These are phyloP conservation scores for Hymenoscyphus linearis DNA, from an alignment of 2,329 filamentous ascomycete species.

Conservation along the genomic window DNA sequence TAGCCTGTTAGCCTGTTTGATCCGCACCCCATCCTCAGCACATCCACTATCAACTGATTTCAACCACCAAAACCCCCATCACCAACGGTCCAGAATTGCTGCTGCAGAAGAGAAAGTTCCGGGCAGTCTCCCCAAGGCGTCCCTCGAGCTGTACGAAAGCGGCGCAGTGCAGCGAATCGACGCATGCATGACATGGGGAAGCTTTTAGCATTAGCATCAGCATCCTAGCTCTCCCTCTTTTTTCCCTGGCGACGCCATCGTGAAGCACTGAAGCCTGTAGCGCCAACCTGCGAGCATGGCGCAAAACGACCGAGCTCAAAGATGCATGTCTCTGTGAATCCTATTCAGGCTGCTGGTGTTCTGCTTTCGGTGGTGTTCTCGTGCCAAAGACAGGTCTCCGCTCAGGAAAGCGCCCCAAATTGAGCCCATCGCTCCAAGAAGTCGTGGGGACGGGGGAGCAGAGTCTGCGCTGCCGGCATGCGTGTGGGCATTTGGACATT, in stretches of 20 bases:
- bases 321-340: slow-evolving; percentile 5
- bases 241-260: not conserved
- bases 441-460: not conserved
- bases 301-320: not conserved
- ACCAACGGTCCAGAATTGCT: not conserved
- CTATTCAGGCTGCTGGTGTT: slow-evolving; percentile 14
- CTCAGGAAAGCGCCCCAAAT: not conserved
- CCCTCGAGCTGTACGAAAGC: slow-evolving; percentile 14
- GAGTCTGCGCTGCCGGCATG: not conserved
- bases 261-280: not conserved
- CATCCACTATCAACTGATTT: not conserved
- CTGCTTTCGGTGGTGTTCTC: not conserved
- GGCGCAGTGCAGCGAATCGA: slow-evolving; percentile 15
- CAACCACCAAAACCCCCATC: not conserved
- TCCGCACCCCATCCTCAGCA: not conserved
- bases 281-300: not conserved
- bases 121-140: slow-evolving; percentile 8
- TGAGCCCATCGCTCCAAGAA: not conserved
- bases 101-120: slow-evolving; percentile 12
- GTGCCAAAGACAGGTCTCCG: not conserved
- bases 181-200: not conserved
- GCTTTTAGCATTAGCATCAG: too few species aligned
- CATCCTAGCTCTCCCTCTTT: not conserved
- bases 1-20: not conserved
- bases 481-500: not conserved